phyloP scores from a whole-genome alignment of 306 rosid species.

The Castanea crenata region DNA sequence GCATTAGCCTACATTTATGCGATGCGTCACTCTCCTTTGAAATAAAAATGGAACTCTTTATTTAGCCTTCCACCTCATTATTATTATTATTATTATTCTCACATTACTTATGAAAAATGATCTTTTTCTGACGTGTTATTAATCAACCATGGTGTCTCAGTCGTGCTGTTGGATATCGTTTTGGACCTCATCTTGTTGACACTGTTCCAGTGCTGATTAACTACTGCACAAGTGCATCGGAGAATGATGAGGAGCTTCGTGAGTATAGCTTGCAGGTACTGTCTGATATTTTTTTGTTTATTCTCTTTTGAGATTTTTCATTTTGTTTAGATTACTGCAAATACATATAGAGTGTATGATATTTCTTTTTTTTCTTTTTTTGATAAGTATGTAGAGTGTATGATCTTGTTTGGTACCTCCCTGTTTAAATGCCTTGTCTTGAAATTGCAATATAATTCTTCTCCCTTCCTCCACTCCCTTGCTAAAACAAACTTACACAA shows the following conservation, averaged over 20 bases:
- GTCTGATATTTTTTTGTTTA: constrained; percentile 6
- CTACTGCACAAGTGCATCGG: constrained; percentile 87
- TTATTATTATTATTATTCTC: no score
- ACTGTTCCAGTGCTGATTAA: constrained; percentile 83
- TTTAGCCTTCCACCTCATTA: no score
- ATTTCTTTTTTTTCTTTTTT: background rate
- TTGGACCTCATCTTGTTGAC: constrained; percentile 92
- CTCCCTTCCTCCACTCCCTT: no score
- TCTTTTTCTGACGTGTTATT: constrained; percentile 23
- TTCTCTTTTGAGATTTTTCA: background rate
- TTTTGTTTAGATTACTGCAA: background rate
- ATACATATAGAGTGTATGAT: background rate
- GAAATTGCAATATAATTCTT: no score
- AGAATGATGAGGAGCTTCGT: constrained; percentile 98
- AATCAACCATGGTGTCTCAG: constrained; percentile 39
- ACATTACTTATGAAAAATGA: background rate
- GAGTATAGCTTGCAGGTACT: constrained; percentile 96
- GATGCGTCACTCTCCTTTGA: no score
- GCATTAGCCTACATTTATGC: no score
- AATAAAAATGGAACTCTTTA: no score
- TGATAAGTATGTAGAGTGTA: no score
- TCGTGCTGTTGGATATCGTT: constrained; percentile 98
- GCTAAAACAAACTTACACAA: no score
- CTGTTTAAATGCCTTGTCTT: no score
- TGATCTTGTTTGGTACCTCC: no score